Base-by-base conservation (phyloP, 371 early-diverging fungal species). In the Lichtheimia hyalospora region DNA sequence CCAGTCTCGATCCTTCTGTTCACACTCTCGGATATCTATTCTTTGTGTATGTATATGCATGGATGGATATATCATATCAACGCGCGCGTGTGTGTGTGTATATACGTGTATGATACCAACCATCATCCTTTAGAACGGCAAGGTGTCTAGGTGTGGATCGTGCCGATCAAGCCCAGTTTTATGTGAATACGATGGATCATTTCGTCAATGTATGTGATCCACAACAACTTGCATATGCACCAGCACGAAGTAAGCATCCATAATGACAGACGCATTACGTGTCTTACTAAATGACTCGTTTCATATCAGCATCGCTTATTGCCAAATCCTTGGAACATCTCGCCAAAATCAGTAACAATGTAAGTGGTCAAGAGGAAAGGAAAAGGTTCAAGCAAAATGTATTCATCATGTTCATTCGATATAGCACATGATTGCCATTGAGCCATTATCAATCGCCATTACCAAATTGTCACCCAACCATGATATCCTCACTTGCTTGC, bases 1-100 rank as follows among this genome's bases (percentile, higher is more conserved):
- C 75, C n/a, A 60, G 74, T 13, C 67, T 91, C 40, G 74, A 84
- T 54, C 88, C 88, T 23, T 60, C 57, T 6, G 23, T 40, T 3
- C 75, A 84, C 54, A 82, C 84, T 25, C 66, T 88, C 16, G 83
- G 78, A 27, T 91, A 84, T 63, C 66, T 84, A 5, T 81, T 76
- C 58, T 84, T 90, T 48, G 71, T 91, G 83, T 83, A 80, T 68
- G 79, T 51, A 16, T 51, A n/a, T 39, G 16, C 27, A n/a, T 53
- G 2, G 39, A 42, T 8, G 16, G 2, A 2, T 25, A 2, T 25
- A 25, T 3, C 25, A n/a, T n/a, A n/a, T 5, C 51, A 60, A 57
- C 50, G 16, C 50, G 14, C 14, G 49, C 2, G 27, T 7, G 27
- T 7, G 4, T 3, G 27, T 3, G 4, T 27, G 27, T 27, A 7